A percentile compares a stretch with the other conserved stretches of the same genome.
These are phyloP conservation scores for Berkeleyomyces basicola DNA, from an alignment of 2,329 filamentous ascomycete species.

Conservation along the genomic window DNA sequence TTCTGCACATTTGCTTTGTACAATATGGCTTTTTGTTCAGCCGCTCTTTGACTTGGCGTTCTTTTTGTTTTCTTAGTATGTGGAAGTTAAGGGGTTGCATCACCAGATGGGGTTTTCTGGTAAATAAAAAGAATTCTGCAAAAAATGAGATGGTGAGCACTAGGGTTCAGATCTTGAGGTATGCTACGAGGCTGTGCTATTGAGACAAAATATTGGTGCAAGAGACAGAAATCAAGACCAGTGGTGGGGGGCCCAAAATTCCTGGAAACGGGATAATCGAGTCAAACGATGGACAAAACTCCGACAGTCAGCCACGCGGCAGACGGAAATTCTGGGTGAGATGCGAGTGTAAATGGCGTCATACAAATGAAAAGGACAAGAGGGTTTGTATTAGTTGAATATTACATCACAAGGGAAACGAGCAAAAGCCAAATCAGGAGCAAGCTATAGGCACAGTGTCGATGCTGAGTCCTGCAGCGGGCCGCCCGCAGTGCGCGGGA, in stretches of 20 bases:
- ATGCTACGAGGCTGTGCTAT: not conserved
- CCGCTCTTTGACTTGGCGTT: not conserved
- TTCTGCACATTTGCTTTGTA: conserved; percentile 2
- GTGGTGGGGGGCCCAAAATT: not conserved
- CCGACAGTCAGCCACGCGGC: not conserved
- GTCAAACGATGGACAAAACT: not conserved
- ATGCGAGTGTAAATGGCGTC: not conserved
- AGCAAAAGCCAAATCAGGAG: not conserved
- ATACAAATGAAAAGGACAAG: not conserved
- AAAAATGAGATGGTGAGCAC: not conserved
- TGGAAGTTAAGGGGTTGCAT: not conserved
- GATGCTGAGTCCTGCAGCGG: not conserved
- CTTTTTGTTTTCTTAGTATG: not conserved
- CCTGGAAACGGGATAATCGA: not conserved
- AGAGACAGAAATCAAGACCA: not conserved
- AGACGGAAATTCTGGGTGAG: not conserved
- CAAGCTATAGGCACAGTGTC: not conserved
- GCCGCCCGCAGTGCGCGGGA: not conserved
- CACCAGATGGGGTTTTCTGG: not conserved
- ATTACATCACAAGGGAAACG: not conserved
- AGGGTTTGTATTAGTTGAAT: not conserved
- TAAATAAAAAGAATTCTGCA: not conserved
- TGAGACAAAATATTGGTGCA: not conserved
- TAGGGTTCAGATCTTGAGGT: too few species aligned
- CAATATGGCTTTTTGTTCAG: conserved; percentile 7